A percentile compares a stretch with the other conserved stretches of the same genome.
Conservation (phyloP, 768 basidiomycete genomes). For the Nidula microcarpa region DNA sequence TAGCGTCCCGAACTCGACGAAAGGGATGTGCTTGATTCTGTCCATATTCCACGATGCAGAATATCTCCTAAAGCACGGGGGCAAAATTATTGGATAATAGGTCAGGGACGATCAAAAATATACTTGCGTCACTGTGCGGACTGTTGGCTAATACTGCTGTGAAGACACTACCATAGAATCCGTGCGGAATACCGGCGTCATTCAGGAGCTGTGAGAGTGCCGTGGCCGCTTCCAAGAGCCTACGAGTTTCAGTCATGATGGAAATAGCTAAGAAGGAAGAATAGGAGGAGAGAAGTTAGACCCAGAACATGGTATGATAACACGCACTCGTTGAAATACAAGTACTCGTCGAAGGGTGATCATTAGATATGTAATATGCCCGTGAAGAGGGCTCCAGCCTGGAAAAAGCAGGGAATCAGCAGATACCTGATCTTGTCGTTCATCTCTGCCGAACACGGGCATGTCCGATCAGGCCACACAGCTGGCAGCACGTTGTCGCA, state of each 20-base stretch:
- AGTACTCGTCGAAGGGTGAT: conserved; percentile 34
- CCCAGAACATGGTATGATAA: conserved; percentile 53
- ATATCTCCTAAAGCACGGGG: conserved; percentile 60
- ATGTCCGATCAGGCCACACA: conserved; percentile 43
- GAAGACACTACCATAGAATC: conserved; percentile 76
- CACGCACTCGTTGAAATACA: conserved; percentile 33
- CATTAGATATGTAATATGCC: conserved; percentile 50
- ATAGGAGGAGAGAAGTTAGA: conserved; percentile 29
- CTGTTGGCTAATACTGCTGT: conserved; percentile 66
- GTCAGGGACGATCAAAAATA: conserved; percentile 2
- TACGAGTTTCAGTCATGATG: conserved; percentile 66
- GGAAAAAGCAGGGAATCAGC: conserved; percentile 41
- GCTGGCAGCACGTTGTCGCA: conserved; percentile 38
- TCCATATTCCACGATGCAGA: conserved; percentile 80
- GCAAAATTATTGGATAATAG: conserved; percentile 8
- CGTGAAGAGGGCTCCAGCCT: conserved; percentile 40
- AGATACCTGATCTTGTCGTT: conserved; percentile 39
- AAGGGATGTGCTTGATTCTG: conserved; percentile 63
- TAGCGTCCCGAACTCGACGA: conserved; percentile 74
- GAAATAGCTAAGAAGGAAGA: conserved; percentile 20
- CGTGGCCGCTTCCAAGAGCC: conserved; percentile 74
- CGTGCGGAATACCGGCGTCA: conserved; percentile 63
- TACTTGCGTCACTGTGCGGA: conserved; percentile 62
- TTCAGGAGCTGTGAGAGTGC: conserved; percentile 68
- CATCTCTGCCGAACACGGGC: conserved; percentile 37